Evolutionary conservation across 2,329 filamentous ascomycete species (phyloP), one percentile per base, ranked within the genome.

Genomic region (Claviceps purpurea): DNA sequence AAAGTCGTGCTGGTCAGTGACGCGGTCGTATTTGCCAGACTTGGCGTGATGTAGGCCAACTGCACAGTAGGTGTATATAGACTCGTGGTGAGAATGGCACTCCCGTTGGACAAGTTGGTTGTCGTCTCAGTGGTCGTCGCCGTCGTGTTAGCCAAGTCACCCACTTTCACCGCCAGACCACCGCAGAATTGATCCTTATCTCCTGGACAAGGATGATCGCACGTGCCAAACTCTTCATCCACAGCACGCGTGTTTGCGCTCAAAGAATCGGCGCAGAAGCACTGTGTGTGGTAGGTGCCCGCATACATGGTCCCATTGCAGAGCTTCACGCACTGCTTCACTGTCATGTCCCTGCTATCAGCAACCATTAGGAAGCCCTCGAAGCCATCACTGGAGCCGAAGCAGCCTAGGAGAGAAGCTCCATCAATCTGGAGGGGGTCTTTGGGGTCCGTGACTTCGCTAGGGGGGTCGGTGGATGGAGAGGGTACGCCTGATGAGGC

Each of bases 211-310:
- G 61, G 59, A 2, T 58, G 56, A 50, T 69, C 57, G 56, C 74
- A 44, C 60, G 60, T 1, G 68, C 56, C 55, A 41, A 49, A 47
- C 3, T 52, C 24, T 7, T 24, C 24, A 24, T 51, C 47, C 18
- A 49, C 47, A 13, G 71, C 67, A 13, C 57, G 63, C n/a, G 72
- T 70, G 45, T 67, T 64, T 4, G 62, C 60, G 40, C 71, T 70
- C 18, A 76, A 62, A 1, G 50, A 53, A 13, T 68, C 62, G 38
- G 72, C 71, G 52, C 74, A 77, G 61, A 72, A 74, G 58, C 74
- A 77, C 22, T 61, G 62, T 11, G 62, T 69, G 30, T 65, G 61
- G 24, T 64, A 69, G 42, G 73, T 55, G 49, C 70, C 73, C 2
- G 68, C 66, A 52, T 70, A 74, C 18, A 61, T 65, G 40, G 54